Conservation (phyloP, 192 early-diverging fungal species). For the Backusella circina region DNA sequence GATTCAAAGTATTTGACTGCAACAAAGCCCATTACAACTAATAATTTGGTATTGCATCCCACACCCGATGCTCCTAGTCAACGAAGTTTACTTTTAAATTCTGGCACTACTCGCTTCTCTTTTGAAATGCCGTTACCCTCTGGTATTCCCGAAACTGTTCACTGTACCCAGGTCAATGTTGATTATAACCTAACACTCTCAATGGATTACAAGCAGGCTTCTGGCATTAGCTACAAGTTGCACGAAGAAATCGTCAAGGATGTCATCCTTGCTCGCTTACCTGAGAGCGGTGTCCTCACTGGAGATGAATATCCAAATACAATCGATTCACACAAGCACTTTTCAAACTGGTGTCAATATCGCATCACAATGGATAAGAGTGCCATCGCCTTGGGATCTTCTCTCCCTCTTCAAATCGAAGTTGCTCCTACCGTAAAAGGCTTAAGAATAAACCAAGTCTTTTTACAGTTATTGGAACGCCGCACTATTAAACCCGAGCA, state of each 20-base stretch:
- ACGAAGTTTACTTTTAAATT: not conserved
- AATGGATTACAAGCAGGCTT: not conserved
- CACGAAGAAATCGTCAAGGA: not conserved
- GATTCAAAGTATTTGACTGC: constrained; percentile 7
- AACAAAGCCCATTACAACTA: not conserved
- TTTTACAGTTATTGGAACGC: constrained; percentile 11
- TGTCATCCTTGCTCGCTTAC: constrained; percentile 3
- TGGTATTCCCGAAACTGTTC: constrained; percentile 9
- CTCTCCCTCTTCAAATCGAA: not conserved
- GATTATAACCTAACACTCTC: not conserved
- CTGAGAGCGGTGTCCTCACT: not conserved
- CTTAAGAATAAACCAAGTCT: constrained; percentile 5
- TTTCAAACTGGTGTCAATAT: constrained; percentile 11
- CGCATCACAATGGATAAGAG: constrained; percentile 3
- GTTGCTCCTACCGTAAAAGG: not conserved
- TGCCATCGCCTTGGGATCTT: not conserved
- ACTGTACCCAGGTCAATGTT: not conserved
- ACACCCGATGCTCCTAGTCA: not conserved
- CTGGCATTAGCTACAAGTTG: not conserved
- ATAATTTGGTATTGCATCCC: constrained; percentile 4
- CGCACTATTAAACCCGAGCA: not conserved
- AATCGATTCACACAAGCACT: constrained; percentile 2
- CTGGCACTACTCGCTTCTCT: constrained; percentile 1
- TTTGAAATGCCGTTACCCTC: constrained; percentile 20
- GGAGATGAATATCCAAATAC: not conserved